Conservation (phyloP, 2,329 filamentous ascomycete species). For the Colletotrichum spaethianum region DNA sequence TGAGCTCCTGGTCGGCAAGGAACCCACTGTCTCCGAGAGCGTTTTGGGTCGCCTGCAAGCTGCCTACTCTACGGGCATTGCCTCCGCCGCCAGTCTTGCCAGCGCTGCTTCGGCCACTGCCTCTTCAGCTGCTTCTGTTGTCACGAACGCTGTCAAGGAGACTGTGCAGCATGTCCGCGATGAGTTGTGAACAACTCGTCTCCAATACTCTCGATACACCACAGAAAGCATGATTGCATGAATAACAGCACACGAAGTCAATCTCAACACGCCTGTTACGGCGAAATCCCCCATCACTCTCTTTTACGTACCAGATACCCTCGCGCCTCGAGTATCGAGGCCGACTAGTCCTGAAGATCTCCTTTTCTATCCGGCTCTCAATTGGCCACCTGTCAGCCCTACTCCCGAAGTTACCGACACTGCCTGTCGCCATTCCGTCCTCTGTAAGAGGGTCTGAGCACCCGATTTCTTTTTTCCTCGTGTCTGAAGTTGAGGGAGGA, state of each 20-base stretch:
- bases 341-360: conserved; percentile 27
- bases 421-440: background rate
- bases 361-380: conserved; percentile 40
- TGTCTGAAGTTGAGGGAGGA: background rate
- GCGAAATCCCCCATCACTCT: conserved; percentile 18
- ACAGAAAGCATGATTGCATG: conserved; percentile 38
- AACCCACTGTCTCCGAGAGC: conserved; percentile 86
- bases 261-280: conserved; percentile 8
- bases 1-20: conserved; percentile 82
- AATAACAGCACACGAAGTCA: conserved; percentile 39
- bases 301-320: conserved; percentile 41
- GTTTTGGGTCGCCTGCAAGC: conserved; percentile 80
- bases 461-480: conserved; percentile 1
- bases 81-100: conserved; percentile 64
- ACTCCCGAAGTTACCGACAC: background rate
- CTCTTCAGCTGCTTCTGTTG: conserved; percentile 43
- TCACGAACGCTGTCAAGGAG: conserved; percentile 60
- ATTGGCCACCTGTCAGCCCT: conserved; percentile 8
- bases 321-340: conserved; percentile 32
- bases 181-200: conserved; percentile 54
- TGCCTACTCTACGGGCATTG: conserved; percentile 78
- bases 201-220: background rate
- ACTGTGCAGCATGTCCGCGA: conserved; percentile 54
- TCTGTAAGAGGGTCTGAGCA: background rate
- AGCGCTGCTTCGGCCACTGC: conserved; percentile 51